Evolutionary conservation across 768 basidiomycete genomes (phyloP).

Genomic region (Holtermanniella nyarrowii): DNA sequence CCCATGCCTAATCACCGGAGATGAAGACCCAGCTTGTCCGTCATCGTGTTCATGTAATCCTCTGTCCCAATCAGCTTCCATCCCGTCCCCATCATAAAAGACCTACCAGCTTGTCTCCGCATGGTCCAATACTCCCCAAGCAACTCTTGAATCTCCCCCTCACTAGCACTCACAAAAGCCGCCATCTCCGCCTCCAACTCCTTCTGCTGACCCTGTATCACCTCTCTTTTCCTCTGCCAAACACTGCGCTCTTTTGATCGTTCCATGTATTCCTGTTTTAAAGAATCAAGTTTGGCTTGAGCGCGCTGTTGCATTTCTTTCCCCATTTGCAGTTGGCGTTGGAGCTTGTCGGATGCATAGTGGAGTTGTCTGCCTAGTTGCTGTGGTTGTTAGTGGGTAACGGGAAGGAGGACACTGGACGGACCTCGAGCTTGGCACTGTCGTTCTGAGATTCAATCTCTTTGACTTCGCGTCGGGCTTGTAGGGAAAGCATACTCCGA

Average conservation of each 20-base stretch:
- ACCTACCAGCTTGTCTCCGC: slow-evolving; percentile 33
- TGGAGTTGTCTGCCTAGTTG: slow-evolving; percentile 67
- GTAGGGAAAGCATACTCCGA: slow-evolving; percentile 63
- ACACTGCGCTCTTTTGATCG: slow-evolving; percentile 21
- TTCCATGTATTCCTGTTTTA: slow-evolving; percentile 52
- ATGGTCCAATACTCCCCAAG: slow-evolving; percentile 57
- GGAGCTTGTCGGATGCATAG: slow-evolving; percentile 74
- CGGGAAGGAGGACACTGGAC: too few species aligned
- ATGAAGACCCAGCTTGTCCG: slow-evolving; percentile 18
- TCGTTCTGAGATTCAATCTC: slow-evolving; percentile 65
- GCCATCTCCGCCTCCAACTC: slow-evolving; percentile 59
- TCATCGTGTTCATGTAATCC: slow-evolving; percentile 32
- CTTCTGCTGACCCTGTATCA: slow-evolving; percentile 56
- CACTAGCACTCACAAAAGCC: slow-evolving; percentile 46
- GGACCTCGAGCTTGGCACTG: slow-evolving; percentile 52
- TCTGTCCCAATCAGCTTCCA: slow-evolving; percentile 4
- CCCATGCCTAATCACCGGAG: not conserved
- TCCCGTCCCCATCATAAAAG: not conserved
- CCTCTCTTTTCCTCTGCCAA: slow-evolving; percentile 23
- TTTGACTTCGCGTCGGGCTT: slow-evolving; percentile 55
- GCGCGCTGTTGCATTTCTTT: slow-evolving; percentile 69
- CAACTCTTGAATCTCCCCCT: slow-evolving; percentile 68
- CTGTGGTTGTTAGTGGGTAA: too few species aligned
- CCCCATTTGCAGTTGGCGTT: slow-evolving; percentile 64
- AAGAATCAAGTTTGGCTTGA: slow-evolving; percentile 60